These are phyloP conservation scores for Amaranthus cruentus DNA, from an alignment of 148 eudicot species.

Conservation along the genomic window DNA sequence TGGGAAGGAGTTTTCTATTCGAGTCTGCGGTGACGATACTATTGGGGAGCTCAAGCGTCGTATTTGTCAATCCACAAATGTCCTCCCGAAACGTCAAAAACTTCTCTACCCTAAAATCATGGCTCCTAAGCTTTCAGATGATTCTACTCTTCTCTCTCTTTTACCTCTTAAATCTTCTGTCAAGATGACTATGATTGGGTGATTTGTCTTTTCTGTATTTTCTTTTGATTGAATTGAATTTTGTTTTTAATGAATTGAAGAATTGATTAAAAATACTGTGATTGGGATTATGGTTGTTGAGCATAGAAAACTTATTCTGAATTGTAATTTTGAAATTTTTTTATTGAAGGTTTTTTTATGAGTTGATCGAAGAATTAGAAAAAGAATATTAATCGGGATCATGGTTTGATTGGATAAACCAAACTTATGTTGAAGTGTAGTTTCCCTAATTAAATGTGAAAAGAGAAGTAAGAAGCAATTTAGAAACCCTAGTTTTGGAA, in stretches of 20 bases:
- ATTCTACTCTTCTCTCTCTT: conserved; percentile 57
- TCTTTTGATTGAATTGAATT: neutral
- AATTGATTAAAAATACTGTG: neutral
- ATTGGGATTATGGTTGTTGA: too few species aligned
- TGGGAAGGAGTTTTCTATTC: conserved; percentile 79
- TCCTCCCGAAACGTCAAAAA: conserved; percentile 92
- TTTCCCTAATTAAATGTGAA: too few species aligned
- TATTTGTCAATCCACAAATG: conserved; percentile 70
- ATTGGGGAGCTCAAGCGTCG: conserved; percentile 88
- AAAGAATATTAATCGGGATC: too few species aligned
- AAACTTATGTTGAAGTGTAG: too few species aligned
- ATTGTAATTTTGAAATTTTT: too few species aligned
- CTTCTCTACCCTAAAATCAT: conserved; percentile 81
- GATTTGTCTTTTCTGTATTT: neutral
- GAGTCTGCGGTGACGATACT: conserved; percentile 88
- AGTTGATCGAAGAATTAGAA: too few species aligned
- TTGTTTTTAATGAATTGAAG: neutral
- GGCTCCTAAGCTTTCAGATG: conserved; percentile 70
- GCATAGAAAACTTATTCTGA: too few species aligned
- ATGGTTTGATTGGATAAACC: too few species aligned
- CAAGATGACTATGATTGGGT: conserved; percentile 99
- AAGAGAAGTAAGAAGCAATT: too few species aligned
- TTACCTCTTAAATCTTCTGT: conserved; percentile 77
- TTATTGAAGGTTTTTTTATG: too few species aligned
- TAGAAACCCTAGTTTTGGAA: too few species aligned